Percentiles rank a stretch among this genome's conserved stretches.
Evolutionary conservation across 2,329 filamentous ascomycete species (phyloP).

Genomic region (Fusarium temperatum): DNA sequence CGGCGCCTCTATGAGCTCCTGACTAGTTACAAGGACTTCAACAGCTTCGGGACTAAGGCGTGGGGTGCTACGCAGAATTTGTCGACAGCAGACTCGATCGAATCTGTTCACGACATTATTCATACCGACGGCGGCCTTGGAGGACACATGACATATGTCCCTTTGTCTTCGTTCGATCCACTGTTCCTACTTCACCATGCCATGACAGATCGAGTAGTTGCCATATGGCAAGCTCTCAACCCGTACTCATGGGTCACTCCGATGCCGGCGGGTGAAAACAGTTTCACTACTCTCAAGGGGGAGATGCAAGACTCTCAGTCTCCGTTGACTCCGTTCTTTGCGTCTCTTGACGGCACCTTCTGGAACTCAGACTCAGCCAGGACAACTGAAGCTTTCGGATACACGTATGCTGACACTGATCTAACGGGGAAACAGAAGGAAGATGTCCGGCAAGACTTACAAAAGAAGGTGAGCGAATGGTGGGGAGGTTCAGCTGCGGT

Average conservation of each 20-base stretch:
- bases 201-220: constrained; percentile 78
- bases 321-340: constrained; percentile 73
- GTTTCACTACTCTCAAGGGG: constrained; percentile 67
- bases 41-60: constrained; percentile 74
- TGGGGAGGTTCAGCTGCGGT: constrained; percentile 48
- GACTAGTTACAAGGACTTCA: constrained; percentile 73
- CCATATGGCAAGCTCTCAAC: constrained; percentile 80
- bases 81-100: constrained; percentile 68
- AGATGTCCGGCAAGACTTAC: constrained; percentile 46
- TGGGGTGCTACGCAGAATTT: constrained; percentile 61
- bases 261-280: constrained; percentile 62
- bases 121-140: constrained; percentile 67
- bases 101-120: constrained; percentile 70
- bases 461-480: constrained; percentile 62
- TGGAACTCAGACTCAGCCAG: constrained; percentile 74
- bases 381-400: constrained; percentile 70
- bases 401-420: constrained; percentile 74
- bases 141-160: constrained; percentile 76
- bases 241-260: constrained; percentile 72
- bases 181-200: constrained; percentile 81
- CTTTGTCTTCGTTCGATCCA: constrained; percentile 81
- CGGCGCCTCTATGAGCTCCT: constrained; percentile 74
- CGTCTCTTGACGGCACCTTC: constrained; percentile 64
- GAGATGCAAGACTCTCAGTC: constrained; percentile 64
- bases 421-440: constrained; percentile 34